phyloP scores from a whole-genome alignment of 768 basidiomycete genomes.

The Cystobasidium ongulense region DNA sequence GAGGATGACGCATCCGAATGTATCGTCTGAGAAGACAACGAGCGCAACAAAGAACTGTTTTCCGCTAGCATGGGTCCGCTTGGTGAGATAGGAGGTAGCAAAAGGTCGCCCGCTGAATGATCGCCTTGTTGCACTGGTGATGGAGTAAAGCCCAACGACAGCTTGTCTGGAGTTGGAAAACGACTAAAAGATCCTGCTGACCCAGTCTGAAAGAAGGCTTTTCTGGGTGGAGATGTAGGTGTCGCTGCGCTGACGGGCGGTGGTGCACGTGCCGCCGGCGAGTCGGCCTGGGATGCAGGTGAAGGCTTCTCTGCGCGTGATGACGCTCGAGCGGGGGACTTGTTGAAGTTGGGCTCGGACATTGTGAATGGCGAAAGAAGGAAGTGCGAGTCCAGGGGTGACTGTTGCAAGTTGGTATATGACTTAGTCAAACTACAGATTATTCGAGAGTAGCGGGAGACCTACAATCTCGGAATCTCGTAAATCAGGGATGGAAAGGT shows the following conservation, averaged over 20 bases:
- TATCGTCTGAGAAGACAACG: not conserved
- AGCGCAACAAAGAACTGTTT: not conserved
- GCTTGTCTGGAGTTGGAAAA: slow-evolving; percentile 32
- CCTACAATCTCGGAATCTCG: not conserved
- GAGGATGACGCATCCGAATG: not conserved
- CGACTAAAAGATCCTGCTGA: slow-evolving; percentile 23
- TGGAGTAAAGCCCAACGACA: slow-evolving; percentile 27
- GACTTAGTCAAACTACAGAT: not conserved
- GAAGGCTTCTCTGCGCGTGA: not conserved
- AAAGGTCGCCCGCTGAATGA: not conserved
- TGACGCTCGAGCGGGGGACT: not conserved
- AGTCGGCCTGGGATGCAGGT: not conserved
- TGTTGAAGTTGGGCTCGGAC: not conserved
- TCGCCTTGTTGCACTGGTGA: not conserved
- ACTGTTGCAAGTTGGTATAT: not conserved
- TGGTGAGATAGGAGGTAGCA: slow-evolving; percentile 8
- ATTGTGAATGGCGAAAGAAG: slow-evolving; percentile 16
- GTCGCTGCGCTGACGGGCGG: not conserved
- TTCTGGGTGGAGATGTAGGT: slow-evolving; percentile 1
- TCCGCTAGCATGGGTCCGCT: not conserved
- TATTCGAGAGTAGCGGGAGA: not conserved
- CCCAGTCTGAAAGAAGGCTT: slow-evolving; percentile 17
- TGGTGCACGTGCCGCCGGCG: not conserved
- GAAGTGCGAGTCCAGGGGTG: not conserved
- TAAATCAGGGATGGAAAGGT: slow-evolving; percentile 4